Conservation (phyloP, 148 eudicot species). For the Selenicereus undatus region DNA sequence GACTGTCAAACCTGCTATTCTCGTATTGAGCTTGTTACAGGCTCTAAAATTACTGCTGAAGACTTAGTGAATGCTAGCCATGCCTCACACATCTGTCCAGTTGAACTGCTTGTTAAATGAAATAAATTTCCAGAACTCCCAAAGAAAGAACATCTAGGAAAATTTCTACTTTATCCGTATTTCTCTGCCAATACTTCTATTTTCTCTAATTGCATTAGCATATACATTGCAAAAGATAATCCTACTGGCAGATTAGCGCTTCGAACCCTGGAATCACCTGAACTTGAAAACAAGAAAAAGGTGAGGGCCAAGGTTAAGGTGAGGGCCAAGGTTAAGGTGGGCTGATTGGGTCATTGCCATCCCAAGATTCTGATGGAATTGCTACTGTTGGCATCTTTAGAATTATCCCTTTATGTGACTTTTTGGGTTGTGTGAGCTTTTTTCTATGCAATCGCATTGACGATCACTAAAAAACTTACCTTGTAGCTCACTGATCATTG, state of each 20-base stretch:
- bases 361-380: background rate
- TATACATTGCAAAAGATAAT: background rate
- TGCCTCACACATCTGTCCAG: background rate
- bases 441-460: background rate
- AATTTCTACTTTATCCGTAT: too few relatives aligned
- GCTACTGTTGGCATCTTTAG: background rate
- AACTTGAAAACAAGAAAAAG: background rate
- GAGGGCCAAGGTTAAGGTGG: background rate
- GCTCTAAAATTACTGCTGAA: background rate
- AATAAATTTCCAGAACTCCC: background rate
- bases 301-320: background rate
- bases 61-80: background rate
- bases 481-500: background rate
- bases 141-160: background rate
- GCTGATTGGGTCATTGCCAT: background rate
- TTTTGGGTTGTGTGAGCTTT: background rate
- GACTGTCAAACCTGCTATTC: background rate
- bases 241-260: background rate
- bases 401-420: too few relatives aligned
- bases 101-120: background rate
- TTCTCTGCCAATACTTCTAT: too few relatives aligned
- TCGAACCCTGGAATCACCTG: background rate
- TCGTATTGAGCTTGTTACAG: background rate
- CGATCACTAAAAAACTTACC: background rate
- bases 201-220: too few relatives aligned